Base-by-base conservation (phyloP, 495 filamentous ascomycete genomes). In the Daldinia bambusicola region DNA sequence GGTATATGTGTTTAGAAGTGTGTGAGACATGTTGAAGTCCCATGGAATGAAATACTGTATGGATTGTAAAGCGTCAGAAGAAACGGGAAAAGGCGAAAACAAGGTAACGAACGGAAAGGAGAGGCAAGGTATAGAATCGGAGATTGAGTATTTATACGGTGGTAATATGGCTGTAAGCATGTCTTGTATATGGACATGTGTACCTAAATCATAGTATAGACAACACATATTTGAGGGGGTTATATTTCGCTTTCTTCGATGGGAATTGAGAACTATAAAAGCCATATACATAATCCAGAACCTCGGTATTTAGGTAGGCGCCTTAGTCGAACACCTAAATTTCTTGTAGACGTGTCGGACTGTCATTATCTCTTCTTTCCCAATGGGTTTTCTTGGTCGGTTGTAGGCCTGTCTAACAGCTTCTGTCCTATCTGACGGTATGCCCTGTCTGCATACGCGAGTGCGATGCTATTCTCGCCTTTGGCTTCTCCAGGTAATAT, bases 361-460 rank as follows among this genome's bases (percentile, higher is more conserved):
- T 43, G 22, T 30, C n/a, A 38, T 26, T 13, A 48, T 26, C 45
- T 26, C 13, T 52, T 59, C 56, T 16, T 50, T 9, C 20, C n/a
- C 12, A 30, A 30, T 16, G 48, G 18, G n/a, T 43, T 6, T 43
- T 37, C 10, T 34, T 45, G 45, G 43, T 55, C 50, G 22, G 30
- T 20, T 6, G 57, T 16, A 26, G 66, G 56, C 22, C 70, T 69
- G 10, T 69, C 66, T 34, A 73, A 41, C 1, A 73, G 51, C n/a
- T 63, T 74, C 37, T 68, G 37, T 45, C 82, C 82, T 3, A 83
- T 55, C 66, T 74, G 75, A 45, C 82, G 67, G 62, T 84, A 85
- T 60, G 63, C 75, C 55, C 81, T 73, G 70, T 85, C 81, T 12
- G 77, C 76, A 62, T 85, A 85, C 59, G 77, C 26, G 61, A 85